These are phyloP conservation scores for Viola pubescens DNA, from an alignment of 441 rosid genomes.

Conservation along the genomic window DNA sequence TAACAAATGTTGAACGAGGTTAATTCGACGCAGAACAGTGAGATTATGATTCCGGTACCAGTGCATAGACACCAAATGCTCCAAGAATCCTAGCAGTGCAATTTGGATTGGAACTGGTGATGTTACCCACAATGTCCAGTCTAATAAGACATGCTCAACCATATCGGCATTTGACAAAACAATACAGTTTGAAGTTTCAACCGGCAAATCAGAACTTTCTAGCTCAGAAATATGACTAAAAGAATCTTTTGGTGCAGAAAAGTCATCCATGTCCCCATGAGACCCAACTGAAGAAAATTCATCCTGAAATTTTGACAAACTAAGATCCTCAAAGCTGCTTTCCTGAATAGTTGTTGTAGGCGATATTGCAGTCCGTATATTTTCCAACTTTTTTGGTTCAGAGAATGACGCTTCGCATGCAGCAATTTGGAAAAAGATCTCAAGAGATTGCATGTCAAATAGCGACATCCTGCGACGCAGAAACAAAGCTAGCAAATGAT, in stretches of 20 bases:
- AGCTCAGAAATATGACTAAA: constrained; percentile 95
- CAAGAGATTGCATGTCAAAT: constrained; percentile 97
- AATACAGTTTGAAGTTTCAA: constrained; percentile 95
- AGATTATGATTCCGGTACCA: constrained; percentile 99
- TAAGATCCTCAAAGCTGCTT: constrained; percentile 75
- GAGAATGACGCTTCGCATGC: constrained; percentile 99
- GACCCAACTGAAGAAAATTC: constrained; percentile 90
- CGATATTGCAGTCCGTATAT: constrained; percentile 31
- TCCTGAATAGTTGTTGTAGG: constrained; percentile 55
- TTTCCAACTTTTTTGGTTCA: constrained; percentile 77
- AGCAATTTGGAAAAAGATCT: constrained; percentile 95
- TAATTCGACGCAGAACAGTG: constrained; percentile 84
- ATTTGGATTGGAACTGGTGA: constrained; percentile 94
- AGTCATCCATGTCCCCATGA: constrained; percentile 94
- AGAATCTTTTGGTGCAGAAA: constrained; percentile 84
- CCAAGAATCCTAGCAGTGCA: constrained; percentile 90
- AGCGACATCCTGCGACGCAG: constrained; percentile 83
- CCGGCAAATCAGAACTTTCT: constrained; percentile 69
- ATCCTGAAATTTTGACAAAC: constrained; percentile 76
- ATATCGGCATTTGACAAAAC: constrained; percentile 97
- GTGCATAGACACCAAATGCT: constrained; percentile 98
- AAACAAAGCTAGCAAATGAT: constrained; percentile 96
- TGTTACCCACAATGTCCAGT: constrained; percentile 99
- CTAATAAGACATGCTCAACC: constrained; percentile 99
- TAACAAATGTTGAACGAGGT: constrained; percentile 92